A percentile compares a stretch with the other conserved stretches of the same genome.
Conservation (phyloP, 371 early-diverging fungal genomes). For the Mortierella sp. region DNA sequence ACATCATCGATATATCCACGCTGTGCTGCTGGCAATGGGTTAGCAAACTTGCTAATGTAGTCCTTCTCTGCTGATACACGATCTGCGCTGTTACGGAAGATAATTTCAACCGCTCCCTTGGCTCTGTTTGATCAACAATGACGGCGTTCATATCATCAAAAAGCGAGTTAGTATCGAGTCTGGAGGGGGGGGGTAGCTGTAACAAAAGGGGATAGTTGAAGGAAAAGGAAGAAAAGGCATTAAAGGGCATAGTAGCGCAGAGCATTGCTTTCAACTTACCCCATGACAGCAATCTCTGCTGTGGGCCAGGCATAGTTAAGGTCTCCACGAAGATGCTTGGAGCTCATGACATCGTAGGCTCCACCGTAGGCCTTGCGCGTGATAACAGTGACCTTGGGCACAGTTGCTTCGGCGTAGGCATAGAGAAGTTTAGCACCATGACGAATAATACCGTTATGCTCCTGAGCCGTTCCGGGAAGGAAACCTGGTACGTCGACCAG, state of each 20-base stretch:
- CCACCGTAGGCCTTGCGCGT: slow-evolving; percentile 98
- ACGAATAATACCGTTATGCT: slow-evolving; percentile 97
- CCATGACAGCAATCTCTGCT: slow-evolving; percentile 98
- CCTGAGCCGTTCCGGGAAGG: slow-evolving; percentile 94
- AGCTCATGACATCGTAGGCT: slow-evolving; percentile 98
- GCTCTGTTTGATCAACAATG: slow-evolving; percentile 12
- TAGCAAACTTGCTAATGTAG: slow-evolving; percentile 93
- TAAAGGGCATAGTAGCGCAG: background rate
- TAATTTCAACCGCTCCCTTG: slow-evolving; percentile 96
- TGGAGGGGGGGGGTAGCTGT: background rate
- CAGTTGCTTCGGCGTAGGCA: slow-evolving; percentile 97
- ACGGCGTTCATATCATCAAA: too few relatives aligned
- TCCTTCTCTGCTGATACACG: slow-evolving; percentile 84
- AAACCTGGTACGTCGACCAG: slow-evolving; percentile 99
- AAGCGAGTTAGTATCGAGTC: too few relatives aligned
- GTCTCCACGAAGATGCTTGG: slow-evolving; percentile 96
- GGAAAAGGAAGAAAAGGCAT: background rate
- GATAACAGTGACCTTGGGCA: slow-evolving; percentile 96
- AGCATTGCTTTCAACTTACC: slow-evolving; percentile 60
- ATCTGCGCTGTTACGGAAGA: slow-evolving; percentile 82
- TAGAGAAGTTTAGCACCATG: slow-evolving; percentile 97
- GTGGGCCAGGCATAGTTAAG: slow-evolving; percentile 96
- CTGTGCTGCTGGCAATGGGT: slow-evolving; percentile 96
- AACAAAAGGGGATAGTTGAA: background rate
- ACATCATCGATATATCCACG: slow-evolving; percentile 96